Evolutionary conservation across 140 eudicot genomes (phyloP).

Genomic region (Oenanthe javanica): DNA sequence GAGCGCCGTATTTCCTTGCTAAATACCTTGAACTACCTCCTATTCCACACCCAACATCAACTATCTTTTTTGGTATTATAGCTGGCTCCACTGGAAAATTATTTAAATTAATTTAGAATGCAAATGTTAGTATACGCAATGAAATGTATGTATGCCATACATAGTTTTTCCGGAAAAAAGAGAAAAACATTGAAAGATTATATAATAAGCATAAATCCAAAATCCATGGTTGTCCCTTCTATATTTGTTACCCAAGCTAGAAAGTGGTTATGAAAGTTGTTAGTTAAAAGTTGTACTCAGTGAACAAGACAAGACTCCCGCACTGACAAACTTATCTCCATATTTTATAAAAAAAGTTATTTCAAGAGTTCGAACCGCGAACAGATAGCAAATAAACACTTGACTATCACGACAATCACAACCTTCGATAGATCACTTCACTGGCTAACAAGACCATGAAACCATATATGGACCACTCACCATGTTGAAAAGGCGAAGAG

Average conservation of each 20-base stretch:
- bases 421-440: background rate
- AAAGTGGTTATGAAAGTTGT: background rate
- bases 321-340: background rate
- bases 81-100: conserved; percentile 42
- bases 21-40: conserved; percentile 90
- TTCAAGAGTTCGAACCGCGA: background rate
- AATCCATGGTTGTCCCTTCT: background rate
- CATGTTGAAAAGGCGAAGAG: background rate
- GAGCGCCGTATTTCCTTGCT: conserved; percentile 68
- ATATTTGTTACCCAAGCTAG: background rate
- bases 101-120: background rate
- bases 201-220: background rate
- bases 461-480: background rate
- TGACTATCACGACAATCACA: background rate
- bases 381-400: background rate
- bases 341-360: too few relatives aligned
- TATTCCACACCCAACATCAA: conserved; percentile 95
- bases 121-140: background rate
- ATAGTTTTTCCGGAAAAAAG: background rate
- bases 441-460: background rate
- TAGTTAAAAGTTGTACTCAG: background rate
- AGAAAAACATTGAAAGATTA: background rate
- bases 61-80: conserved; percentile 51
- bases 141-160: background rate
- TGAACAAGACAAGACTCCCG: background rate